Evolutionary conservation across 345 rosid genomes (phyloP), one percentile per base, ranked within the genome.

Genomic region (Citrus hindsii): DNA sequence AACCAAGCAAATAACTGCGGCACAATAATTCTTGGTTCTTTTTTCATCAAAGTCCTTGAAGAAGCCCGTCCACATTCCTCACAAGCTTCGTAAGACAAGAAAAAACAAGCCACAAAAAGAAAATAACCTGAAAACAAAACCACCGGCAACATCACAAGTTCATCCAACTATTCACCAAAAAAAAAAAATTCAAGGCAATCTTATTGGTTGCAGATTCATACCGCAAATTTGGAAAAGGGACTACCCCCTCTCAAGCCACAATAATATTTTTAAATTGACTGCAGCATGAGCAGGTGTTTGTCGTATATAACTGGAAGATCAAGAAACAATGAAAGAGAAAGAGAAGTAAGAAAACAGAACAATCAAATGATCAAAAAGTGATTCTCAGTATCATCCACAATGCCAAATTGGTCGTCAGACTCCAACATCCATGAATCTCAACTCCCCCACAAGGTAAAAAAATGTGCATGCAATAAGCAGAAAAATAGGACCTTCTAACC

Each of bases 181-280:
- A 40, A 14, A 9, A 5, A 67, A 65, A 53, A 14, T 40, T 16
- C 14, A 62, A 51, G 14, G 38, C n/a, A 67, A 55, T 14, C 33
- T 64, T 37, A 32, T 9, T n/a, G 7, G 53, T 33, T 33, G 27
- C 2, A 35, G 61, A 59, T 59, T 67, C 89, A 72, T 88, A 91
- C 93, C 93, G 76, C 87, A 87, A 81, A 82, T 78, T 78, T 72
- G 83, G 85, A 90, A 84, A 86, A 78, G 83, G 84, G 76, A 85
- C 76, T 78, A 80, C 90, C 89, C 88, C 93, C 92, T 76, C 83
- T 84, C 92, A 90, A 82, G 88, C 93, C 84, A 81, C 95, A 84
- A 74, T 68, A 51, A 64, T 67, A 81, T 81, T 85, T 85, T 78
- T 78, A 70, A 82, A 81, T 80, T 77, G 84, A 85, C 79, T 80